Percentiles rank a stretch among this genome's conserved stretches.
Conservation (phyloP, 2,329 filamentous ascomycete genomes). For the Arthroderma uncinatum region DNA sequence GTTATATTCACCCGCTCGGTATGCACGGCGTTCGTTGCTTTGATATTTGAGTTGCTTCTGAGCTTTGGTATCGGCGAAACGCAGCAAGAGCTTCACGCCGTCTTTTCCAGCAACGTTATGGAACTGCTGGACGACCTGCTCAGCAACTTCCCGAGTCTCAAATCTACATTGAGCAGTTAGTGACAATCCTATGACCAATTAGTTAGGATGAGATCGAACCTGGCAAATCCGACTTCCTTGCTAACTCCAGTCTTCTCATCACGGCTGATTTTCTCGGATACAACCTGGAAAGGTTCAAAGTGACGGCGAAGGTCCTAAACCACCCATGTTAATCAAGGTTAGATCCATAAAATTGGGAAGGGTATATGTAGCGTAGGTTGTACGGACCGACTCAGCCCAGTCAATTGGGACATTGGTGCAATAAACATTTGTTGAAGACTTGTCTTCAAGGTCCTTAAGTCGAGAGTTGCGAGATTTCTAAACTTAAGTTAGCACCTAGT, state of each 20-base stretch:
- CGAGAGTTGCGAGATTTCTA: conserved; percentile 97
- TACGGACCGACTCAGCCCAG: conserved; percentile 74
- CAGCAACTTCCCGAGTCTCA: conserved; percentile 76
- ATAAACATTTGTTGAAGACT: conserved; percentile 85
- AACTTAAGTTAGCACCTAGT: conserved; percentile 21
- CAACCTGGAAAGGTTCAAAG: conserved; percentile 49
- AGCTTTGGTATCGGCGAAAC: conserved; percentile 90
- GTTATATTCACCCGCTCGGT: conserved; percentile 92
- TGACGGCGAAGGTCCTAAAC: conserved; percentile 60
- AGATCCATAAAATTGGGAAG: neutral
- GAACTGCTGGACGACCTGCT: conserved; percentile 76
- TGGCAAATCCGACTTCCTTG: conserved; percentile 92
- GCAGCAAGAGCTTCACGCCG: conserved; percentile 77
- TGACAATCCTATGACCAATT: neutral
- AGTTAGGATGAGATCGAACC: conserved; percentile 43
- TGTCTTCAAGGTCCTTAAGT: conserved; percentile 90
- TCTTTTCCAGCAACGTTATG: conserved; percentile 73
- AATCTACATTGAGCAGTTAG: conserved; percentile 49
- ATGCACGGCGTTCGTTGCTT: conserved; percentile 87
- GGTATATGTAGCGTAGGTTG: neutral
- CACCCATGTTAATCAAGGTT: conserved; percentile 13
- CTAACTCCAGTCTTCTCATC: conserved; percentile 78
- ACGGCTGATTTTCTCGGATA: conserved; percentile 90
- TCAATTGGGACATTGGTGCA: conserved; percentile 92
- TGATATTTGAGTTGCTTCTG: conserved; percentile 96